phyloP scores from a whole-genome alignment of 805 yeast species.

The Torulaspora maleeae region DNA sequence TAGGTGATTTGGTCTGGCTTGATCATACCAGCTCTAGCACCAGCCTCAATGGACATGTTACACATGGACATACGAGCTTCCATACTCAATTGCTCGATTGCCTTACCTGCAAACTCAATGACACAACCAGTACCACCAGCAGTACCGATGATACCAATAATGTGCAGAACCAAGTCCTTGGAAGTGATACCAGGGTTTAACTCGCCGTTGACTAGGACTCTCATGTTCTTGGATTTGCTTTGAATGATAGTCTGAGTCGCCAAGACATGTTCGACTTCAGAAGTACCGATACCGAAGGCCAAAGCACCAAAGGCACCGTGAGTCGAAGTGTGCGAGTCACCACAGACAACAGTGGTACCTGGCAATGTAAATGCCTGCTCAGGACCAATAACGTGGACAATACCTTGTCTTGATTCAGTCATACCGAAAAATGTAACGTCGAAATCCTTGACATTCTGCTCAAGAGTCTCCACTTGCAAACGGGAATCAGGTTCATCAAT shows the following conservation, averaged over 20 bases:
- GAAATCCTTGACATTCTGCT: slow-evolving; percentile 85
- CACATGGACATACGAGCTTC: slow-evolving; percentile 99
- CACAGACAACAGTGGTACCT: slow-evolving; percentile 98
- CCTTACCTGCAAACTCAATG: slow-evolving; percentile 94
- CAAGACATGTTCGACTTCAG: slow-evolving; percentile 97
- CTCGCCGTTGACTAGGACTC: slow-evolving; percentile 79
- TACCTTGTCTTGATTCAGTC: slow-evolving; percentile 93
- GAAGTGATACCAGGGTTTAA: slow-evolving; percentile 88
- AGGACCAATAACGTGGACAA: slow-evolving; percentile 97
- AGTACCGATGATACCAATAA: slow-evolving; percentile 94
- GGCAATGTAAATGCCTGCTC: slow-evolving; percentile 98
- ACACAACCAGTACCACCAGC: slow-evolving; percentile 99
- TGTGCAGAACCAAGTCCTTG: slow-evolving; percentile 89
- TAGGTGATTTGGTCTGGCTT: slow-evolving; percentile 89
- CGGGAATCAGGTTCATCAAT: slow-evolving; percentile 89
- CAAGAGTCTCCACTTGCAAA: slow-evolving; percentile 86
- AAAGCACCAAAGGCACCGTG: slow-evolving; percentile 98
- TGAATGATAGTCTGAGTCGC: slow-evolving; percentile 97
- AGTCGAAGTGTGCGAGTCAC: slow-evolving; percentile 98
- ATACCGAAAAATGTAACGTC: slow-evolving; percentile 91
- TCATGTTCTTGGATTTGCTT: slow-evolving; percentile 93
- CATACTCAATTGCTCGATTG: slow-evolving; percentile 84
- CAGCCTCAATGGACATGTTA: slow-evolving; percentile 98
- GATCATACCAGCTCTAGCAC: slow-evolving; percentile 99
- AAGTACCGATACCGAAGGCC: slow-evolving; percentile 98